Evolutionary conservation across 306 rosid genomes (phyloP).

Genomic region (Alnus glutinosa): DNA sequence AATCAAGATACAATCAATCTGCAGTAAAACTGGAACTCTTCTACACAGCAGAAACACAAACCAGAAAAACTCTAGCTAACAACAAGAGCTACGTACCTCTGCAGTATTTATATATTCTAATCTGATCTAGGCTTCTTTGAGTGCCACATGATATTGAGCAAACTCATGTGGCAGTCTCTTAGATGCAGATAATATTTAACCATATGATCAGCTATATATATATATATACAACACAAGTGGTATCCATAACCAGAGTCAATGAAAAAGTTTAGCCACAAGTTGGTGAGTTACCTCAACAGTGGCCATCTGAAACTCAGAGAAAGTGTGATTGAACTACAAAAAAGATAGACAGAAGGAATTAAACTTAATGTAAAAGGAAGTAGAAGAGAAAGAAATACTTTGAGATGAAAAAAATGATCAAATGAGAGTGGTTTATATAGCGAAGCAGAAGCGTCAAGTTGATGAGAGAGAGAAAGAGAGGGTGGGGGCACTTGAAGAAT

Average conservation of each 20-base stretch:
- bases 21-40: no score
- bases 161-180: background rate
- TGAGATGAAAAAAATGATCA: constrained; percentile 37
- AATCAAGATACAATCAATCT: no score
- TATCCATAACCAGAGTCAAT: background rate
- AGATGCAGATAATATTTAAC: no score
- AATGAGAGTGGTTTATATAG: constrained; percentile 46
- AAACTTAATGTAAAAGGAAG: background rate
- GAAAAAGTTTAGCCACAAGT: background rate
- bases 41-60: no score
- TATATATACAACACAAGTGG: background rate
- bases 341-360: background rate
- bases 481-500: constrained; percentile 49
- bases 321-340: constrained; percentile 19
- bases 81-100: no score
- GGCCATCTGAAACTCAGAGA: constrained; percentile 52
- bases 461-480: constrained; percentile 14
- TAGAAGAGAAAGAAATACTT: constrained; percentile 3
- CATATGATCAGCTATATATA: background rate
- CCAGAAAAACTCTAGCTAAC: no score
- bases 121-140: background rate
- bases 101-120: background rate
- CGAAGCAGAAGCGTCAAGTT: constrained; percentile 18
- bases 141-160: background rate
- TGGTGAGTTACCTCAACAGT: constrained; percentile 53